Evolutionary conservation across 768 basidiomycete genomes (phyloP).

Genomic region (Amanita molliuscula): DNA sequence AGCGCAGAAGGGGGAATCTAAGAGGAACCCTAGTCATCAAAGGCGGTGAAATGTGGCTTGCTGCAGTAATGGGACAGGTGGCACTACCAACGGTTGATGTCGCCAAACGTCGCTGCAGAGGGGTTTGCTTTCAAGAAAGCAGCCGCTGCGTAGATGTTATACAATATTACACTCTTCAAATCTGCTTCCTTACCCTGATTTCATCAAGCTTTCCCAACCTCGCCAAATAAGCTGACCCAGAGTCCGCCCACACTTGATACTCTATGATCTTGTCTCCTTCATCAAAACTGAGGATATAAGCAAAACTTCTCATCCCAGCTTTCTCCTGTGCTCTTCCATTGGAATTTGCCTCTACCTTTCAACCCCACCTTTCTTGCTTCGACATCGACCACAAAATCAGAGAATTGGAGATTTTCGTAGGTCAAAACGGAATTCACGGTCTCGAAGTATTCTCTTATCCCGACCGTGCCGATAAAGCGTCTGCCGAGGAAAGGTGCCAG

Average conservation of each 20-base stretch:
- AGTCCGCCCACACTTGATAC: conserved; percentile 64
- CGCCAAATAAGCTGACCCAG: conserved; percentile 53
- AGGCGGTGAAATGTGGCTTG: too few species aligned
- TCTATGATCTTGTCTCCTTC: conserved; percentile 40
- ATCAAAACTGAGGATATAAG: conserved; percentile 52
- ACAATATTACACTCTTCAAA: too few species aligned
- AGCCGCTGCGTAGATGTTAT: too few species aligned
- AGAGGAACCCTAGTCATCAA: too few species aligned
- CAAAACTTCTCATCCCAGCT: conserved; percentile 55
- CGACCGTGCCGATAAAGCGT: conserved; percentile 31
- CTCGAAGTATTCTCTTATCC: conserved; percentile 39
- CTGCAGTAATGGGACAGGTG: too few species aligned
- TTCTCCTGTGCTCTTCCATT: conserved; percentile 41
- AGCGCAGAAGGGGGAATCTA: too few species aligned
- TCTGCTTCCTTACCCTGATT: conserved; percentile 8
- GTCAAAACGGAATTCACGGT: conserved; percentile 33
- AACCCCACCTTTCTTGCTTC: conserved; percentile 40
- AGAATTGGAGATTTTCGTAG: conserved; percentile 43
- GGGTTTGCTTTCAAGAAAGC: too few species aligned
- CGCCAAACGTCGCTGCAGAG: too few species aligned
- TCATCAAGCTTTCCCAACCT: conserved; percentile 34
- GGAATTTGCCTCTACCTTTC: conserved; percentile 45
- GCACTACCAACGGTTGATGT: too few species aligned
- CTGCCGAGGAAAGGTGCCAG: conserved; percentile 56
- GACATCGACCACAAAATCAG: conserved; percentile 43